phyloP scores from a whole-genome alignment of 1,284 basidiomycete genomes.

The Ganoderma lucidum region DNA sequence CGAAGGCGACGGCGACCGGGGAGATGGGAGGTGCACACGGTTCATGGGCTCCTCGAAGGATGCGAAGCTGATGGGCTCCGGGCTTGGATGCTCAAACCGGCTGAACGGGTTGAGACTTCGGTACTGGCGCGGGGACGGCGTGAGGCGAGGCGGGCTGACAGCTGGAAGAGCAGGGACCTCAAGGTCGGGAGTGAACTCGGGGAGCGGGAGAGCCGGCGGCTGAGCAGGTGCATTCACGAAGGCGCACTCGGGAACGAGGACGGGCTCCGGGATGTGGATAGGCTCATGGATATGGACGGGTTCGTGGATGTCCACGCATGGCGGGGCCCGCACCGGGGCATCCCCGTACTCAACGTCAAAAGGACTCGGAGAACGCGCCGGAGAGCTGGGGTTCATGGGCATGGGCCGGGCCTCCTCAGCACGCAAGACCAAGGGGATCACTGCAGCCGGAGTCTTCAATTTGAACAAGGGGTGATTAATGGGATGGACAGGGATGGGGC shows the following conservation, averaged over 20 bases:
- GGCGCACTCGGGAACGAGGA: neutral
- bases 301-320: neutral
- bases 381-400: conserved; percentile 7
- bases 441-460: conserved; percentile 62
- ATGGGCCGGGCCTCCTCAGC: neutral
- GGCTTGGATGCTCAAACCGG: conserved; percentile 39
- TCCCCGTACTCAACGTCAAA: conserved; percentile 3
- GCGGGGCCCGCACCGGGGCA: neutral
- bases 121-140: neutral
- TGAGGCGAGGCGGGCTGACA: neutral
- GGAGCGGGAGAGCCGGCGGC: conserved; percentile 27
- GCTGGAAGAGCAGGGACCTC: conserved; percentile 3
- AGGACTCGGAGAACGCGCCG: conserved; percentile 1
- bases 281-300: neutral
- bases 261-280: neutral
- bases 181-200: conserved; percentile 26
- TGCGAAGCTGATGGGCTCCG: conserved; percentile 28
- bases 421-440: conserved; percentile 50
- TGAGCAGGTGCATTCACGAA: conserved; percentile 22
- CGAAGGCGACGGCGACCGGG: neutral
- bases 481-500: conserved; percentile 82
- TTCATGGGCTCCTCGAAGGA: neutral
- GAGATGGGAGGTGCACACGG: neutral
- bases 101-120: conserved; percentile 3
- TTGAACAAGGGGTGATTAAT: conserved; percentile 82